phyloP scores from a whole-genome alignment of 2,329 filamentous ascomycete genomes.

The Xylaria sp. region DNA sequence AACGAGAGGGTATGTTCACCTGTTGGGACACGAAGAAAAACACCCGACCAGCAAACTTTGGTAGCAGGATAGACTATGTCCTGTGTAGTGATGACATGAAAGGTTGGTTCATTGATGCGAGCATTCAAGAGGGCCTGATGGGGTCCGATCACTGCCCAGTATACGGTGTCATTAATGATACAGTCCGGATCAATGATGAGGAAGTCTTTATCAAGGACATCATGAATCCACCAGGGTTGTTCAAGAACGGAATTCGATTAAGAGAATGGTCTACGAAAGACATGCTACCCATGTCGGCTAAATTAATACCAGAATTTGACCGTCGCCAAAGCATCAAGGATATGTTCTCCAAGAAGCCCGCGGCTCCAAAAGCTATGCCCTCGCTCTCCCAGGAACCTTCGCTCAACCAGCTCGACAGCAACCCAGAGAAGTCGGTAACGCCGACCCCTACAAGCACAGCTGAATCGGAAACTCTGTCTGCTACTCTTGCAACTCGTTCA shows the following conservation, averaged over 20 bases:
- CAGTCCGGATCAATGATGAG: conserved; percentile 56
- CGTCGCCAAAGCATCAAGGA: conserved; percentile 84
- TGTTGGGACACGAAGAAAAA: conserved; percentile 97
- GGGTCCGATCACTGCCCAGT: conserved; percentile 98
- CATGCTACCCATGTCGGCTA: conserved; percentile 76
- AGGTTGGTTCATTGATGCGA: conserved; percentile 76
- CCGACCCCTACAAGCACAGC: conserved; percentile 3
- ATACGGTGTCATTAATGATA: conserved; percentile 74
- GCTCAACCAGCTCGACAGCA: not conserved
- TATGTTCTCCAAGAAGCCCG: conserved; percentile 77
- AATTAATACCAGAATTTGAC: conserved; percentile 86
- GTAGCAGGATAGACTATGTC: conserved; percentile 91
- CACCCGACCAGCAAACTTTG: conserved; percentile 92
- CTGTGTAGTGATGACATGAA: conserved; percentile 81
- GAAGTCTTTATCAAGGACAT: conserved; percentile 68
- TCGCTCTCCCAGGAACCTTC: conserved; percentile 21
- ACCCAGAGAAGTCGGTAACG: not conserved
- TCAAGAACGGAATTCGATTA: conserved; percentile 68
- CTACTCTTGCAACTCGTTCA: conserved; percentile 25
- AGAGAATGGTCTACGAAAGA: conserved; percentile 71
- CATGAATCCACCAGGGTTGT: conserved; percentile 78
- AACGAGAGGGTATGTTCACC: conserved; percentile 89
- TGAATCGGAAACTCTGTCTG: conserved; percentile 33
- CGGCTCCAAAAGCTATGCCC: conserved; percentile 32
- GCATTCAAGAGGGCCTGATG: conserved; percentile 93